Percentiles rank a stretch among this genome's conserved stretches.
These are phyloP conservation scores for Wickerhamiella allomyrinae DNA, from an alignment of 805 yeast species.

Conservation along the genomic window DNA sequence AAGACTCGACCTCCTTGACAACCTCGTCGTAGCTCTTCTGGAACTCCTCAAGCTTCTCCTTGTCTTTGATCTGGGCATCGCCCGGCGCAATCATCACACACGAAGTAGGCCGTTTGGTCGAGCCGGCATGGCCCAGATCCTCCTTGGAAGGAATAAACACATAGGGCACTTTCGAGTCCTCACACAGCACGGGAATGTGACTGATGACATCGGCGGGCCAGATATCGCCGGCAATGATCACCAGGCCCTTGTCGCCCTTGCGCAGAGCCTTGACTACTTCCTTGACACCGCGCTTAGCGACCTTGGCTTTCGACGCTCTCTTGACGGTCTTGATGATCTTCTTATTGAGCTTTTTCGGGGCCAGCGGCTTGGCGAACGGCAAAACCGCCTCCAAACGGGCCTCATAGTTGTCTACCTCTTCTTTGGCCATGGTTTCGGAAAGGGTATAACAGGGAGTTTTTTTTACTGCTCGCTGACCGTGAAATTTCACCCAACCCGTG, in stretches of 20 bases:
- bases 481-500: too few relatives aligned
- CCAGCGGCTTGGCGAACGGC: constrained; percentile 89
- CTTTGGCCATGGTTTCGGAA: constrained; percentile 8
- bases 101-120: constrained; percentile 97
- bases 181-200: constrained; percentile 94
- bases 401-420: constrained; percentile 57
- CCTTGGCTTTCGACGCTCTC: constrained; percentile 96
- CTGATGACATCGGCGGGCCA: constrained; percentile 95
- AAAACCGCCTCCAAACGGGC: constrained; percentile 77
- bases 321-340: constrained; percentile 90
- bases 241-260: constrained; percentile 96
- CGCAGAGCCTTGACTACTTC: constrained; percentile 96
- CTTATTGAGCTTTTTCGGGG: constrained; percentile 89
- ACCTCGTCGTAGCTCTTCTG: constrained; percentile 86
- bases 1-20: constrained; percentile 62
- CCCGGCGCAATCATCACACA: constrained; percentile 97
- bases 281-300: constrained; percentile 96
- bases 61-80: constrained; percentile 64
- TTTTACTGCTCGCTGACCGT: neutral
- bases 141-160: constrained; percentile 94
- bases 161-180: constrained; percentile 82
- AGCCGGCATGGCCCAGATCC: constrained; percentile 97
- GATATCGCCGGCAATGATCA: constrained; percentile 93
- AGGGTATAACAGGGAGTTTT: too few relatives aligned
- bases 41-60: constrained; percentile 68